Conservation (phyloP, 805 yeast genomes). For the Candida pseudoglaebosa region DNA sequence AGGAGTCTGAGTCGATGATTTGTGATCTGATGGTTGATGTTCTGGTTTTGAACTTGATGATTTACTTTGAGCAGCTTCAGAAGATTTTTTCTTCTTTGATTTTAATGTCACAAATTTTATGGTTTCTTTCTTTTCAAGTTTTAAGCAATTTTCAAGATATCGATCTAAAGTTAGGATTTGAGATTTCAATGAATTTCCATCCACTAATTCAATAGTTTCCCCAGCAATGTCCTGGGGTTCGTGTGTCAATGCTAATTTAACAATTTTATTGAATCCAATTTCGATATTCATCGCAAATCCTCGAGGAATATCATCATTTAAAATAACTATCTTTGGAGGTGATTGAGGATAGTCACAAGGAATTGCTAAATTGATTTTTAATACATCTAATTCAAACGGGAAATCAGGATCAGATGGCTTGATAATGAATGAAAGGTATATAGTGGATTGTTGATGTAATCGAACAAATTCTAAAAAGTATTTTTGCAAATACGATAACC, state of each 20-base stretch:
- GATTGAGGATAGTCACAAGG: constrained; percentile 53
- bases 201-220: constrained; percentile 29
- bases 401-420: constrained; percentile 70
- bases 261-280: constrained; percentile 46
- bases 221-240: constrained; percentile 7
- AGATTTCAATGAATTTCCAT: constrained; percentile 51
- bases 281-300: constrained; percentile 69
- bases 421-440: constrained; percentile 42
- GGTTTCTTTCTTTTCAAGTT: constrained; percentile 56
- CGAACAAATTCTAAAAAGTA: constrained; percentile 15
- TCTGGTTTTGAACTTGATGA: constrained; percentile 7
- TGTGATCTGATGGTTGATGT: constrained; percentile 1
- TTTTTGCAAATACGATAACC: constrained; percentile 13
- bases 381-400: constrained; percentile 56
- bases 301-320: constrained; percentile 65
- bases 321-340: constrained; percentile 52
- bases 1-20: background rate
- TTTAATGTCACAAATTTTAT: constrained; percentile 50
- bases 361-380: constrained; percentile 50
- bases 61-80: constrained; percentile 5
- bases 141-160: constrained; percentile 55
- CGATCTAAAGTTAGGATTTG: constrained; percentile 53
- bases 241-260: constrained; percentile 15
- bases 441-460: constrained; percentile 17
- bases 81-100: constrained; percentile 11